Conservation (phyloP, 2,329 filamentous ascomycete species). For the Aureobasidium vineae region DNA sequence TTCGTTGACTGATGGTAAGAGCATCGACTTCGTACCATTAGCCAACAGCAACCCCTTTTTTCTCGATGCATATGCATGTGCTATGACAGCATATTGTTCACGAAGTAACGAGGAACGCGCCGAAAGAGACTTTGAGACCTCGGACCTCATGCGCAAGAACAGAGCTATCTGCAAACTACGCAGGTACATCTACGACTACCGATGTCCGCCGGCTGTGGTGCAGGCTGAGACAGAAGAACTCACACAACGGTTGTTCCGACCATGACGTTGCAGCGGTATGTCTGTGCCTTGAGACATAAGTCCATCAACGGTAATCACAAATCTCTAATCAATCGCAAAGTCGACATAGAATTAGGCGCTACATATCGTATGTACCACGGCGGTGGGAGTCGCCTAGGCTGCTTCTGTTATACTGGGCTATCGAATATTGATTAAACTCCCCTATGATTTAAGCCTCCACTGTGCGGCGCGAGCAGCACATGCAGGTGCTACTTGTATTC, state of each 20-base stretch:
- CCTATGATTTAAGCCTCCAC: background rate
- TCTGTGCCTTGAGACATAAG: background rate
- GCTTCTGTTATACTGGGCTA: background rate
- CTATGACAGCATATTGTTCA: constrained; percentile 3
- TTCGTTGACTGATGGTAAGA: constrained; percentile 10
- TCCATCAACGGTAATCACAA: background rate
- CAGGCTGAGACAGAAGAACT: constrained; percentile 21
- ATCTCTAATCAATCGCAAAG: background rate
- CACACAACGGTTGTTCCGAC: constrained; percentile 1
- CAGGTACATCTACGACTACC: background rate
- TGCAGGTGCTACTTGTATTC: constrained; percentile 9
- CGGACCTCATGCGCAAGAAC: background rate
- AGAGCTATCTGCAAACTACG: constrained; percentile 1
- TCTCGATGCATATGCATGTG: background rate
- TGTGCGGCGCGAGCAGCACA: background rate
- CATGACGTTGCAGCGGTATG: constrained; percentile 10
- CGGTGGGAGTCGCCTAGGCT: background rate
- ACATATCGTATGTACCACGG: background rate
- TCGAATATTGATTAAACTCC: constrained; percentile 20
- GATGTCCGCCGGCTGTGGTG: background rate
- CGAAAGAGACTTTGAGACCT: constrained; percentile 21
- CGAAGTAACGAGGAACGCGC: background rate
- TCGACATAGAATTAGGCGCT: background rate
- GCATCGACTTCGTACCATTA: constrained; percentile 10
- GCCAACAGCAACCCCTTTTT: constrained; percentile 5